Conservation (phyloP, 257 asterid genomes). For the Hygrophila difformis region DNA sequence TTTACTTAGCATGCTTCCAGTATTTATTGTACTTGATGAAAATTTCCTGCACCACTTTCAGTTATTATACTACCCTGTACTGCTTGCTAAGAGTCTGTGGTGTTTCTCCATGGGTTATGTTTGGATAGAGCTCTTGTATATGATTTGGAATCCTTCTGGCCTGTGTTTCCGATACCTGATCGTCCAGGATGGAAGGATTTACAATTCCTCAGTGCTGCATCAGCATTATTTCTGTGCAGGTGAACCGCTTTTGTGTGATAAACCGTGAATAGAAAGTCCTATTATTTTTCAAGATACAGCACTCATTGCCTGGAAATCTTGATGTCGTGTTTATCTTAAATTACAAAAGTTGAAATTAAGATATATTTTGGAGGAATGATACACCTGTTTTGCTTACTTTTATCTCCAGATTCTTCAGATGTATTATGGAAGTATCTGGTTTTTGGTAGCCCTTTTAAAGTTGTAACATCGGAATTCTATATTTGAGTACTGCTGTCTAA, state of each 20-base stretch:
- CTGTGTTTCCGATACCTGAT: constrained; percentile 34
- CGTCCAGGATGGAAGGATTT: constrained; percentile 46
- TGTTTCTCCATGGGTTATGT: constrained; percentile 16
- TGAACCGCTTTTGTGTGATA: constrained; percentile 50
- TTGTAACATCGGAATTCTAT: too few relatives aligned
- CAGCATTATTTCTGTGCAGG: constrained; percentile 54
- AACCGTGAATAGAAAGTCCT: constrained; percentile 18
- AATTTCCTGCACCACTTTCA: constrained; percentile 9
- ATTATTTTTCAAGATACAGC: constrained; percentile 17
- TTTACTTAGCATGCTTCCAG: constrained; percentile 14
- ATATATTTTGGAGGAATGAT: constrained; percentile 15
- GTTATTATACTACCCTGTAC: constrained; percentile 16
- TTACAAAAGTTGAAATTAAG: constrained; percentile 9
- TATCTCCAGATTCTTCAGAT: constrained; percentile 3
- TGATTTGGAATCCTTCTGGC: constrained; percentile 22
- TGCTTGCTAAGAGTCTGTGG: constrained; percentile 20
- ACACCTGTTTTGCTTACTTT: neutral
- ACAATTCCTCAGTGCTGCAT: constrained; percentile 48
- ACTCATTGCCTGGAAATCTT: constrained; percentile 1
- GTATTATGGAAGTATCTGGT: constrained; percentile 5
- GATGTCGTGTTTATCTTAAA: constrained; percentile 3
- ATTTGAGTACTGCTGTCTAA: constrained; percentile 1
- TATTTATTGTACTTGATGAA: constrained; percentile 6
- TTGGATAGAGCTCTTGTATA: constrained; percentile 21
- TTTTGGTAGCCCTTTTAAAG: too few relatives aligned